Evolutionary conservation across 2,329 filamentous ascomycete species (phyloP), one percentile per base, ranked within the genome.

Genomic region (Diaporthe ilicicola): DNA sequence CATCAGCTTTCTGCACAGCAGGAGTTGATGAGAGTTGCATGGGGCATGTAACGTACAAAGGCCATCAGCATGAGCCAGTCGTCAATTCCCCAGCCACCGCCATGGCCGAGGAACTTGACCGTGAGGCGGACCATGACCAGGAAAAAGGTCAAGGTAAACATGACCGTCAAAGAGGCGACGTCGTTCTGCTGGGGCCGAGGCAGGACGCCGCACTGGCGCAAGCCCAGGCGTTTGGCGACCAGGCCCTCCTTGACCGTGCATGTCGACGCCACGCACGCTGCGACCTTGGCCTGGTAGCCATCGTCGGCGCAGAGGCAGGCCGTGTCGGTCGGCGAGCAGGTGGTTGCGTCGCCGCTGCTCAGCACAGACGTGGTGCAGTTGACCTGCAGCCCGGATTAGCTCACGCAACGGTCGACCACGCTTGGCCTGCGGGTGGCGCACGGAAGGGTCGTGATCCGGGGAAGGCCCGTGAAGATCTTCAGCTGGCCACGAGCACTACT

Each of bases 221-320:
- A 15, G 44, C 66, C 46, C 17, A 50, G 32, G 5, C 56, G 53
- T 39, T 50, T 61, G 10, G 66, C 46, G 37, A 51, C 48, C 15
- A 69, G 66, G 42, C 56, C 48, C 66, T 69, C 66, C 29, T 69
- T 69, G 42, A 69, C 46, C 3, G 66, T 69, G 66, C 66, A 69
- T n/a, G 44, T 69, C 17, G 54, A 56, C 7, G 12, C 10, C 3
- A 69, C 66, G n/a, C 65, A 68, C 32, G n/a, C 19, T n/a, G 66
- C 56, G 9, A 69, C 29, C n/a, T 8, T 17, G 15, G 32, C 42
- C 44, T 69, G 66, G 32, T 69, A 69, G 10, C 1, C 29, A 8
- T 22, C n/a, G 19, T 69, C 66, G 22, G 17, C 22, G n/a, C 66
- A 69, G 37, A 59, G 54, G 22, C 66, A 69, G 24, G 53, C 48